Evolutionary conservation across 345 rosid species (phyloP).

Genomic region (Populus pruinosa): DNA sequence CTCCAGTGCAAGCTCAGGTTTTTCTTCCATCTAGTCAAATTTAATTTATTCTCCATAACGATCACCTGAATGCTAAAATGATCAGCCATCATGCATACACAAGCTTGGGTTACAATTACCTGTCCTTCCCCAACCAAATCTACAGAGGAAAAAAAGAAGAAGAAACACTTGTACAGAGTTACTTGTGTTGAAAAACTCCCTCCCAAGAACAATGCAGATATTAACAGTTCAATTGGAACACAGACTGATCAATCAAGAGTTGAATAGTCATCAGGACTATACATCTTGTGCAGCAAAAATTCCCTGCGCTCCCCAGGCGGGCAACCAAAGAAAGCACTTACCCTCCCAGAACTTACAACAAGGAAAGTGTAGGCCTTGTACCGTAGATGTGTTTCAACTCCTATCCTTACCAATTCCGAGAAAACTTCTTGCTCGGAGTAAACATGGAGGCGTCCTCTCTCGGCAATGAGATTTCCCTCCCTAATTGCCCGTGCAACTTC

Average conservation of each 20-base stretch:
- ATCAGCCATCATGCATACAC: not conserved
- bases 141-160: not conserved
- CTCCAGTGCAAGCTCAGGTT: not conserved
- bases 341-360: slow-evolving; percentile 13
- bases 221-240: not conserved
- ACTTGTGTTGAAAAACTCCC: not conserved
- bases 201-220: not conserved
- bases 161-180: not conserved
- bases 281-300: slow-evolving; percentile 23
- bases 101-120: not conserved
- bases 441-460: slow-evolving; percentile 18
- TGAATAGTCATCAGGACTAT: not conserved
- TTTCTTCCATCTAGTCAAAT: not conserved
- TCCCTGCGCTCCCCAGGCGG: slow-evolving; percentile 21
- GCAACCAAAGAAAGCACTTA: slow-evolving; percentile 20
- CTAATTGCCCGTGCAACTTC: slow-evolving; percentile 27
- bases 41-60: not conserved
- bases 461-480: slow-evolving; percentile 19
- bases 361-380: slow-evolving; percentile 17
- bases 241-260: not conserved
- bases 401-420: slow-evolving; percentile 20
- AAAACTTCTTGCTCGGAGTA: slow-evolving; percentile 25
- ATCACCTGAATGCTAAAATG: not conserved
- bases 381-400: not conserved
- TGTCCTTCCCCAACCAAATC: not conserved